Conservation (phyloP, 2,329 filamentous ascomycete genomes). For the Fusarium gaditjirri region DNA sequence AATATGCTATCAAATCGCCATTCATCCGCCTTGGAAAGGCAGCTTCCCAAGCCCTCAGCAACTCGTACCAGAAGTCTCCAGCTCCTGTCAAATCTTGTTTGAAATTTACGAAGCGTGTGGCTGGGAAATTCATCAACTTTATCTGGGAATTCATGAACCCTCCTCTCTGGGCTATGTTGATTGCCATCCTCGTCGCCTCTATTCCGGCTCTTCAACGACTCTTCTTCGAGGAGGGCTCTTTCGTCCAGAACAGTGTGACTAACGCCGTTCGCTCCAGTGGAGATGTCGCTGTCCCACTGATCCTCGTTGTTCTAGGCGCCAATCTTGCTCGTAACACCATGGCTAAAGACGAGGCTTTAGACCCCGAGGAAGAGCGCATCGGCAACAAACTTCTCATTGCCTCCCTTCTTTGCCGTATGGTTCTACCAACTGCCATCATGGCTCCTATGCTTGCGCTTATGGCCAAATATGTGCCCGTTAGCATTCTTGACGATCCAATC, state of each 20-base stretch:
- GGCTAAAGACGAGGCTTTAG: conserved; percentile 69
- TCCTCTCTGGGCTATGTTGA: conserved; percentile 95
- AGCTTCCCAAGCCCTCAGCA: conserved; percentile 36
- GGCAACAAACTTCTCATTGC: conserved; percentile 85
- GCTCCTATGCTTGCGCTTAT: conserved; percentile 86
- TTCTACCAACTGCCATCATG: conserved; percentile 92
- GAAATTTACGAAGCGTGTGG: conserved; percentile 46
- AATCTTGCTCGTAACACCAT: conserved; percentile 94
- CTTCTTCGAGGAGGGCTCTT: conserved; percentile 90
- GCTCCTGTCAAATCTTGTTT: conserved; percentile 52
- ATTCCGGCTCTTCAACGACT: conserved; percentile 82
- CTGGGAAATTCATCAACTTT: conserved; percentile 66
- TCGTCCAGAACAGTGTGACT: conserved; percentile 92
- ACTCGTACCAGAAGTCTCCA: conserved; percentile 54
- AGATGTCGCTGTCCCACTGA: conserved; percentile 92
- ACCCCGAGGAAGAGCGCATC: conserved; percentile 75
- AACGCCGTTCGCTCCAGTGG: conserved; percentile 86
- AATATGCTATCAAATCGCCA: conserved; percentile 48
- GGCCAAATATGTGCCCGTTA: conserved; percentile 91
- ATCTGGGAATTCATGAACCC: conserved; percentile 98
- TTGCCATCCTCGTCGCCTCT: conserved; percentile 90
- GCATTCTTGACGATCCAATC: conserved; percentile 96
- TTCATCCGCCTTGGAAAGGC: conserved; percentile 37
- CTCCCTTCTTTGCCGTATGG: conserved; percentile 87
- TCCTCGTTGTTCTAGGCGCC: conserved; percentile 92